These are phyloP conservation scores for Tulasnella calospora DNA, from an alignment of 768 basidiomycete genomes.

Conservation along the genomic window DNA sequence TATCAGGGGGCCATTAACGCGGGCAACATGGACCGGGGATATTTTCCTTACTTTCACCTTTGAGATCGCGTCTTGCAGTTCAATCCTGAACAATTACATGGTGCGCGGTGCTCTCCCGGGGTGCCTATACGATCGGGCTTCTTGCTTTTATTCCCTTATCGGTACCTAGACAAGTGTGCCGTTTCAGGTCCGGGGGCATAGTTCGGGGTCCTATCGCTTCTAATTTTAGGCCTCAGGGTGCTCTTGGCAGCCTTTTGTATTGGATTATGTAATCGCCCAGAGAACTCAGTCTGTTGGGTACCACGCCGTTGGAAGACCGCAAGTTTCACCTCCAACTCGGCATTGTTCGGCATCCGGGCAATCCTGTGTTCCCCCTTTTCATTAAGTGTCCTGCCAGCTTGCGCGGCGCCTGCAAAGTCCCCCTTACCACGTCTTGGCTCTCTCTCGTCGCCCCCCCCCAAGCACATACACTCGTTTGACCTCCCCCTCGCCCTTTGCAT, in stretches of 20 bases:
- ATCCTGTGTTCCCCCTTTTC: no score
- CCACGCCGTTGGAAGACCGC: not conserved
- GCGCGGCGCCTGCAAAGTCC: no score
- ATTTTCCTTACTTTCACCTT: not conserved
- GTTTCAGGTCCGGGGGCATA: not conserved
- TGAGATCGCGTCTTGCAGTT: not conserved
- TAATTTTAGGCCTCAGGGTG: not conserved
- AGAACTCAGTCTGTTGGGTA: not conserved
- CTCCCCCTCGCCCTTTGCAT: not conserved
- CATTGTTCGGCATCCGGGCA: no score
- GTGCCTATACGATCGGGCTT: not conserved
- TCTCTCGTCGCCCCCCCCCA: not conserved
- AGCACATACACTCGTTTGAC: not conserved
- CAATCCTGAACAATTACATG: not conserved
- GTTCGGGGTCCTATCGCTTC: not conserved
- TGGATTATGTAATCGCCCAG: not conserved
- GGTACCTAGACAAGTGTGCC: not conserved
- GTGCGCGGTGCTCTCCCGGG: not conserved
- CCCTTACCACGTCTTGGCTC: not conserved
- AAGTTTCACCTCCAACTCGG: no score
- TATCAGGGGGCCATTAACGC: no score
- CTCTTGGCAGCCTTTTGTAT: not conserved
- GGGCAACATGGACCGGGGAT: not conserved
- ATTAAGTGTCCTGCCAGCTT: no score
- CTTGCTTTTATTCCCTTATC: not conserved